Evolutionary conservation across 2,329 filamentous ascomycete species (phyloP).

Genomic region (Endoconidiophora polonica): DNA sequence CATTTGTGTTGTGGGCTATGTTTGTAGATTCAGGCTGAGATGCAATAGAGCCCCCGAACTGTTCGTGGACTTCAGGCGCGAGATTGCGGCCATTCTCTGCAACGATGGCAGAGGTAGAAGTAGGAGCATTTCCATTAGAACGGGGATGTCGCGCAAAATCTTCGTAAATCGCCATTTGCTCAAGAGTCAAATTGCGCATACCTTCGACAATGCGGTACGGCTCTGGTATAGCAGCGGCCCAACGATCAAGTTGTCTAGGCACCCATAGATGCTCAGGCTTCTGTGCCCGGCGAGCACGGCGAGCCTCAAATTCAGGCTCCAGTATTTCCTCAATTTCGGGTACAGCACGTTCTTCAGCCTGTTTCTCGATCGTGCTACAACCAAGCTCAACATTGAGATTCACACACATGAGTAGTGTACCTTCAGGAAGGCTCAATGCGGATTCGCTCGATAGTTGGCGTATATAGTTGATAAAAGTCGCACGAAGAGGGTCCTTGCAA

Average conservation of each 20-base stretch:
- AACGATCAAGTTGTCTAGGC: constrained; percentile 66
- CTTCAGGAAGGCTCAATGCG: constrained; percentile 74
- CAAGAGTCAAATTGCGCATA: constrained; percentile 57
- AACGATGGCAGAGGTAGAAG: constrained; percentile 37
- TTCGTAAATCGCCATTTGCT: constrained; percentile 92
- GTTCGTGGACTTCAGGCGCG: constrained; percentile 47
- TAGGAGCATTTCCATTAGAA: constrained; percentile 35
- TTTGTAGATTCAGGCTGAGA: constrained; percentile 43
- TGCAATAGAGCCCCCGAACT: constrained; percentile 39
- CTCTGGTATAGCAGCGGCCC: constrained; percentile 85
- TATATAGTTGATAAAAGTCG: constrained; percentile 96
- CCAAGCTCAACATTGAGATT: constrained; percentile 93
- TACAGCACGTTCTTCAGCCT: constrained; percentile 81
- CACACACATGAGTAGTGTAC: constrained; percentile 94
- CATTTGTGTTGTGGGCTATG: constrained; percentile 31
- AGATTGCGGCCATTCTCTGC: constrained; percentile 46
- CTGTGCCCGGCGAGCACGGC: constrained; percentile 57
- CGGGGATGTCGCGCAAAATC: constrained; percentile 83
- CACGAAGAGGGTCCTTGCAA: constrained; percentile 87
- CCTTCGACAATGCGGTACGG: constrained; percentile 73
- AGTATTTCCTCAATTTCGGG: constrained; percentile 93
- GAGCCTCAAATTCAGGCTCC: constrained; percentile 59
- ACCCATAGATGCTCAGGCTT: constrained; percentile 74
- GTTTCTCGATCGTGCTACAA: constrained; percentile 86
- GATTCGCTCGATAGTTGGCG: constrained; percentile 51